A percentile compares a stretch with the other conserved stretches of the same genome.
Evolutionary conservation across 1,284 basidiomycete genomes (phyloP).

Genomic region (Cutaneotrichosporon dermatis): DNA sequence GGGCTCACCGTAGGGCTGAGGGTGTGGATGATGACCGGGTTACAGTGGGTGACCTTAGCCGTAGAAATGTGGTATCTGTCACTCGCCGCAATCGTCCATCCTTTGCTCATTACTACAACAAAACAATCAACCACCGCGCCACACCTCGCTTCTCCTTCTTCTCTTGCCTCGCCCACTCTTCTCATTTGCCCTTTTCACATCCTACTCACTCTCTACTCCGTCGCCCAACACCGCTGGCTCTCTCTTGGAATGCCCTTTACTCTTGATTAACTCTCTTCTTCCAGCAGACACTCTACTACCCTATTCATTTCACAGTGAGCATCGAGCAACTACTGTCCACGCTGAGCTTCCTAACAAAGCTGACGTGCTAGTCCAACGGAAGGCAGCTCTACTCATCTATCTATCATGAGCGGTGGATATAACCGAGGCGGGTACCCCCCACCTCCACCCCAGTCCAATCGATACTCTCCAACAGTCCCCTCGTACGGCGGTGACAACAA

Average conservation of each 20-base stretch:
- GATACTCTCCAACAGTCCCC: slow-evolving; percentile 5
- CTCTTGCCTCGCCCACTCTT: not conserved
- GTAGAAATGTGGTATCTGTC: not conserved
- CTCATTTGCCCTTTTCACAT: not conserved
- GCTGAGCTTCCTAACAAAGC: not conserved
- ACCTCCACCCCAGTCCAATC: not conserved
- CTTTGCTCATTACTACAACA: not conserved
- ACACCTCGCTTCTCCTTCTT: no score
- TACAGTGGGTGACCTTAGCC: not conserved
- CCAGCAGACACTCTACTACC: not conserved
- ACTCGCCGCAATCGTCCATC: not conserved
- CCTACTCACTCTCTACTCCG: not conserved
- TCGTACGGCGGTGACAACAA: slow-evolving; percentile 15
- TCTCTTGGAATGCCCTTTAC: not conserved
- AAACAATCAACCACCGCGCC: not conserved
- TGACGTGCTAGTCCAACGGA: not conserved
- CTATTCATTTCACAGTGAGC: not conserved
- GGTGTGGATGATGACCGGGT: not conserved
- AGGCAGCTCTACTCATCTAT: not conserved
- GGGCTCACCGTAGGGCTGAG: not conserved
- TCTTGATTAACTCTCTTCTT: not conserved
- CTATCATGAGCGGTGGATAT: slow-evolving; percentile 23
- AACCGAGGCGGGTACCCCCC: slow-evolving; percentile 9
- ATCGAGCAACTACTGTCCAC: not conserved
- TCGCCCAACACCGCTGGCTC: no score